Evolutionary conservation across 768 basidiomycete species (phyloP), one percentile per base, ranked within the genome.

Genomic region (Lentinula raphanica): DNA sequence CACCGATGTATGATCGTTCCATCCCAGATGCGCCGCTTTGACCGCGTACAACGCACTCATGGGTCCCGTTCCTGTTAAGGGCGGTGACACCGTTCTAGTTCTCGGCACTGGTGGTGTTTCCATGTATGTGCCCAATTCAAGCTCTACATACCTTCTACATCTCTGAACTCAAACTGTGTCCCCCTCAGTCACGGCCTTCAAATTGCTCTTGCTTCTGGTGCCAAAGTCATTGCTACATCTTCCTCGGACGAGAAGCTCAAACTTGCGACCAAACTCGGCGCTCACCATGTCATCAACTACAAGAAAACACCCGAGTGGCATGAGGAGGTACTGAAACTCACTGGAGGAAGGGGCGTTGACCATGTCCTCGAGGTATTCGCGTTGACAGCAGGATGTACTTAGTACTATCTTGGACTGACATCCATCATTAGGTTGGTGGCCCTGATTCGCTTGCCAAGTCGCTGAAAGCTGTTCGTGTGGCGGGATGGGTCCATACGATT

Each of bases 221-320:
- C 85, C 2, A 79, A 70, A 1, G 85, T 87, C 58, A 86, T 90
- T 62, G 76, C 77, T 27, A 88, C 86, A 0, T 87, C 86, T 0
- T 87, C 85, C 0, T 84, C 83, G 0, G 84, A 87, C 62, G 75
- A 78, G 48, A 90, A 89, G 63, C 73, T 87, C 15, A 73, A 79
- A 59, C 60, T 79, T 28, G 84, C 77, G 8, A 69, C 72, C 45
- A 75, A 75, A 44, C 76, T 85, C 19, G 84, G 86, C 21, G 78
- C 74, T 12, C 74, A 77, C 13, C 72, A 84, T 55, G 62, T 80
- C 19, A 84, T 88, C 71, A 86, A 88, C 71, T 88, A 88, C 67
- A 81, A 75, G 58, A 79, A 69, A 60, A 74, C 71, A 1, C 78
- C 80, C 2, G 67, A 84, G 40, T 88, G 86, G 86, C 81, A 85